phyloP scores from a whole-genome alignment of 345 rosid species.

The sweet orange (Citrus sinensis) region DNA sequence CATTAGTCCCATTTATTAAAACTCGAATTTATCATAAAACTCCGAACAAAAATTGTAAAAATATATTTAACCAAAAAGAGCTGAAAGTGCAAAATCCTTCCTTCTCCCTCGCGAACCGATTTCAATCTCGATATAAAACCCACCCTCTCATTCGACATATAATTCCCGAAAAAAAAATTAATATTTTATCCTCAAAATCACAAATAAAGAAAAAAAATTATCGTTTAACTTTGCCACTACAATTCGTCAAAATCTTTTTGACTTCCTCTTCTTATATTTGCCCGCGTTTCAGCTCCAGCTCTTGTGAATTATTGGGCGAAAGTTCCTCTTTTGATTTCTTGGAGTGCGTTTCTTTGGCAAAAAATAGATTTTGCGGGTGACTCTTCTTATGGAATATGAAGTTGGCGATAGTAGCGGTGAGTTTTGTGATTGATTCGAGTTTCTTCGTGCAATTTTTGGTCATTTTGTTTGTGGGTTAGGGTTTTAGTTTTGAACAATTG shows the following conservation, averaged over 20 bases:
- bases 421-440: constrained; percentile 4
- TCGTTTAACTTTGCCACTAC: neutral
- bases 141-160: neutral
- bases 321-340: neutral
- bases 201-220: too few species aligned
- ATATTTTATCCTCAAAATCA: neutral
- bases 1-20: neutral
- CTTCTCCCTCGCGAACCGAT: neutral
- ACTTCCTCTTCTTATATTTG: neutral
- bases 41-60: neutral
- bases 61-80: neutral
- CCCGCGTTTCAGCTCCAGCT: neutral
- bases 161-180: neutral
- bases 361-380: neutral
- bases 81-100: neutral
- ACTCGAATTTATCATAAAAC: neutral
- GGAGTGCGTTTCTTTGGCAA: neutral
- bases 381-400: constrained; percentile 48
- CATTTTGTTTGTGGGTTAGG: neutral
- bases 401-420: constrained; percentile 48
- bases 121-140: neutral
- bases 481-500: neutral
- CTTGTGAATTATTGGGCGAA: neutral
- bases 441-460: neutral
- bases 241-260: neutral